A percentile compares a stretch with the other conserved stretches of the same genome.
Evolutionary conservation across 345 rosid species (phyloP).

Genomic region (Lenwebbia sp.): DNA sequence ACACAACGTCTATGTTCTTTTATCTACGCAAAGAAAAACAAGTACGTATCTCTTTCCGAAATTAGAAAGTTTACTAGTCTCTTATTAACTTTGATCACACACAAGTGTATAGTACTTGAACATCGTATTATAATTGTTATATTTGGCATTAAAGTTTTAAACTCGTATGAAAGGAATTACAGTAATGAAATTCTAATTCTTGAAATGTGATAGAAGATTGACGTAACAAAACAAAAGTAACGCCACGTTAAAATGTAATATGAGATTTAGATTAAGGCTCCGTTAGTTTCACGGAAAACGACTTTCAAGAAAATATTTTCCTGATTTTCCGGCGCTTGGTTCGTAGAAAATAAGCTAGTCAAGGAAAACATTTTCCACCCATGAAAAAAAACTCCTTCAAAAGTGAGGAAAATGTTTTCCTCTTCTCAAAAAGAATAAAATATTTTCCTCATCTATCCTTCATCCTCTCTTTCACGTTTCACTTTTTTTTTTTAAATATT

Average conservation of each 20-base stretch:
- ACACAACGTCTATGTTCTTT: not conserved
- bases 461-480: too few species aligned
- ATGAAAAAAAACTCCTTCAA: too few species aligned
- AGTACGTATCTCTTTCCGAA: not conserved
- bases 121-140: not conserved
- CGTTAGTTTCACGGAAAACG: too few species aligned
- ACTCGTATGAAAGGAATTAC: not conserved
- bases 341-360: too few species aligned
- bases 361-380: too few species aligned
- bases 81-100: not conserved
- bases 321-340: too few species aligned
- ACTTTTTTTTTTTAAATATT: too few species aligned
- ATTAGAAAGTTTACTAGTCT: not conserved
- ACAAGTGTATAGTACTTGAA: not conserved
- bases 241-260: not conserved
- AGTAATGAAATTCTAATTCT: not conserved
- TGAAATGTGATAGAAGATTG: not conserved
- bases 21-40: not conserved
- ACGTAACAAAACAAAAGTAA: not conserved
- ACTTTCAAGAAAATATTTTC: too few species aligned
- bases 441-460: too few species aligned
- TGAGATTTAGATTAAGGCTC: not conserved
- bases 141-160: not conserved
- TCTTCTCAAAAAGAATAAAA: too few species aligned
- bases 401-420: too few species aligned